phyloP scores from a whole-genome alignment of 805 yeast species.

The Candida fluviatilis region DNA sequence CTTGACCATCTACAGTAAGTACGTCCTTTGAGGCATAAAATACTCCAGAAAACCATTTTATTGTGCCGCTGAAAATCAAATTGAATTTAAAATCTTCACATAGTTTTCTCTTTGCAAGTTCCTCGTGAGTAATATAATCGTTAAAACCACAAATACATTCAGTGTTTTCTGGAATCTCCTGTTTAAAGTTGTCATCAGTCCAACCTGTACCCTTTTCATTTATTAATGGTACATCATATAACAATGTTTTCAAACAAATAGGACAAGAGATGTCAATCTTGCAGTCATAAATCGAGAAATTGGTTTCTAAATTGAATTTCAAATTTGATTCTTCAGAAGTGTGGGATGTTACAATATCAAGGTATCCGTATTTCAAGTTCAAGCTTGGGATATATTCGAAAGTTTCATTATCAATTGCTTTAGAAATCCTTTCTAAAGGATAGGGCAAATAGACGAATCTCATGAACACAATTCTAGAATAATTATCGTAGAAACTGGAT shows the following conservation, averaged over 20 bases:
- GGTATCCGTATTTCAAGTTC: conserved; percentile 1
- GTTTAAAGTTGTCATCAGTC: conserved; percentile 4
- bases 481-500: conserved; percentile 11
- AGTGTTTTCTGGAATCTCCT: conserved; percentile 10
- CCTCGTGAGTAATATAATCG: conserved; percentile 14
- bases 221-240: conserved; percentile 5
- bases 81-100: conserved; percentile 11
- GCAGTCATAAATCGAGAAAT: conserved; percentile 5
- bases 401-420: conserved; percentile 7
- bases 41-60: conserved; percentile 6
- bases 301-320: conserved; percentile 1
- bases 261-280: conserved; percentile 12
- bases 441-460: conserved; percentile 15
- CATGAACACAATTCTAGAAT: conserved; percentile 12
- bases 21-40: conserved; percentile 1
- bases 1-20: too few relatives aligned
- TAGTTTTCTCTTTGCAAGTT: conserved; percentile 17
- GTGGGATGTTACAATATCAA: neutral
- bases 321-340: conserved; percentile 1
- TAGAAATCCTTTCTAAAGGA: conserved; percentile 11
- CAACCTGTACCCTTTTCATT: conserved; percentile 6
- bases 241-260: conserved; percentile 7
- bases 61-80: conserved; percentile 4
- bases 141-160: conserved; percentile 13
- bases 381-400: conserved; percentile 8